Conservation (phyloP, 352 stramenopile species). For the Pythium sp. region DNA sequence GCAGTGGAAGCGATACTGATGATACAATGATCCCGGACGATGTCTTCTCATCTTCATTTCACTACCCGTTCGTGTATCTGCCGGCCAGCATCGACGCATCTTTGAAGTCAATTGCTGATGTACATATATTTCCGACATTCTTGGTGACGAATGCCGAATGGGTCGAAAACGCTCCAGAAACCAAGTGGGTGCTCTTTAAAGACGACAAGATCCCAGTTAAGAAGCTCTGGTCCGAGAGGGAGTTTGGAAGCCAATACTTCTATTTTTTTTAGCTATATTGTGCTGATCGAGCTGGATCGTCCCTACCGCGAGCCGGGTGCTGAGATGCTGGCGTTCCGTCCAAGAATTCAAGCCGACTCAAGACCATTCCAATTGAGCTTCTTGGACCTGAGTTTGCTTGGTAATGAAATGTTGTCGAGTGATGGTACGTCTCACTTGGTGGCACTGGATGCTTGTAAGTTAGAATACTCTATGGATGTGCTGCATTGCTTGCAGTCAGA, state of each 20-base stretch:
- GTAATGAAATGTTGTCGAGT: neutral
- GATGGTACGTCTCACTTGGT: neutral
- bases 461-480: neutral
- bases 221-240: neutral
- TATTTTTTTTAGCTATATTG: neutral
- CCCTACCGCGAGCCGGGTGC: neutral
- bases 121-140: no score
- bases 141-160: no score
- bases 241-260: neutral
- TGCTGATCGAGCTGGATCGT: neutral
- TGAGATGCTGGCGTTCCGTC: neutral
- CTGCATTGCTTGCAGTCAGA: neutral
- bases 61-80: no score
- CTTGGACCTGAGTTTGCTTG: conserved; percentile 1
- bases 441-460: neutral
- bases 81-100: no score
- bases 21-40: no score
- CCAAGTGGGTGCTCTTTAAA: no score
- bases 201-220: no score
- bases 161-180: no score
- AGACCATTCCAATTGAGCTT: conserved; percentile 1
- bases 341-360: neutral
- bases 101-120: no score
- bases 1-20: no score
- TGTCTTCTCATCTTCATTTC: no score